phyloP scores from a whole-genome alignment of 768 basidiomycete species.

The Phylloporus sp. region DNA sequence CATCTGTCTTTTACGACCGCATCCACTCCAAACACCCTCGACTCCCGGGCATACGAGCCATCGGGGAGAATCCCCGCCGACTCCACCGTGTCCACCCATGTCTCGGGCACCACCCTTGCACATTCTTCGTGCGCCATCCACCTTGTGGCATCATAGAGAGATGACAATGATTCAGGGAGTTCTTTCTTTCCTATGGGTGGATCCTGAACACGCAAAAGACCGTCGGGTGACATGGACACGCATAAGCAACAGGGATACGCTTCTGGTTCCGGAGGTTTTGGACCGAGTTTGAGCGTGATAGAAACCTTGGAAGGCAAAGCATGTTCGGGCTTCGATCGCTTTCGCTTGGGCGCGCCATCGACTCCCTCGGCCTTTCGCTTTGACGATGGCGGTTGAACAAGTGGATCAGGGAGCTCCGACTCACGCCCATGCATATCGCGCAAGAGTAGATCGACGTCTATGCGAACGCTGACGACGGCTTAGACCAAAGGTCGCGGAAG shows the following conservation, averaged over 20 bases:
- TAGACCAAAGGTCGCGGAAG: slow-evolving; percentile 1
- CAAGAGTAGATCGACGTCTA: slow-evolving; percentile 87
- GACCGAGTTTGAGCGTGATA: slow-evolving; percentile 63
- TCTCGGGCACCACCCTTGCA: slow-evolving; percentile 81
- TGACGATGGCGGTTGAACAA: slow-evolving; percentile 7
- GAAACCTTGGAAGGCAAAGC: slow-evolving; percentile 37
- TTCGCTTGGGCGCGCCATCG: slow-evolving; percentile 26
- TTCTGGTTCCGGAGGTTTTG: slow-evolving; percentile 52
- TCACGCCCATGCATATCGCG: slow-evolving; percentile 63
- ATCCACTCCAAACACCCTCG: slow-evolving; percentile 77
- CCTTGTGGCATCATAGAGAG: slow-evolving; percentile 25
- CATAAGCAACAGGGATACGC: slow-evolving; percentile 67
- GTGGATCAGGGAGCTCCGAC: slow-evolving; percentile 33
- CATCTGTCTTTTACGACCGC: slow-evolving; percentile 88
- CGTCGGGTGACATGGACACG: slow-evolving; percentile 47
- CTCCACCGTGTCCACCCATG: slow-evolving; percentile 78
- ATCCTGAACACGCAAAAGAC: slow-evolving; percentile 62
- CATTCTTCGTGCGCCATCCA: slow-evolving; percentile 83
- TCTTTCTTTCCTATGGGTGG: slow-evolving; percentile 56
- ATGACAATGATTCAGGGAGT: slow-evolving; percentile 35
- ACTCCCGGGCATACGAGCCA: slow-evolving; percentile 37
- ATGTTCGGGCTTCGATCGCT: slow-evolving; percentile 22
- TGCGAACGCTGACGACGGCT: slow-evolving; percentile 63
- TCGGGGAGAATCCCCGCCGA: slow-evolving; percentile 24
- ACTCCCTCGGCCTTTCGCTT: slow-evolving; percentile 38